Percentiles rank a stretch among this genome's conserved stretches.
These are phyloP conservation scores for Dalbergia cultrata DNA, from an alignment of 306 rosid species.

Conservation along the genomic window DNA sequence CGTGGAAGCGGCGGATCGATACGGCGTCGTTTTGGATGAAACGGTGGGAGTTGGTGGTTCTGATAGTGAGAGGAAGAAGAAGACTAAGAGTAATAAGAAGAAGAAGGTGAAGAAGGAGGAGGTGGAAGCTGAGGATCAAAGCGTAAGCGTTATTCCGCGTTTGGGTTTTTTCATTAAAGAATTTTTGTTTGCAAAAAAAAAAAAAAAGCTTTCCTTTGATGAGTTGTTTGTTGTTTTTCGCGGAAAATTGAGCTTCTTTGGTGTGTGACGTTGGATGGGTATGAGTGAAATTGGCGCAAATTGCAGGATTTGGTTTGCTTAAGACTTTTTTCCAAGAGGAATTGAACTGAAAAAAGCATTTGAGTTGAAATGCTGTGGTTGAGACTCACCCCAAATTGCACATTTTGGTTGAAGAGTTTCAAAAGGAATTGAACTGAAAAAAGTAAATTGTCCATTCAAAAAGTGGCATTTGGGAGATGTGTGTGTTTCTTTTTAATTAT, in stretches of 20 bases:
- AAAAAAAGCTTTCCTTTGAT: neutral
- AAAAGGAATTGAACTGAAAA: constrained; percentile 7
- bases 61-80: constrained; percentile 47
- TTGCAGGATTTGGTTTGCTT: neutral
- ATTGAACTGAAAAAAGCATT: constrained; percentile 12
- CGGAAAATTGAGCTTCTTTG: neutral
- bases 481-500: neutral
- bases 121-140: constrained; percentile 42
- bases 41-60: neutral
- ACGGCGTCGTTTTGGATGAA: constrained; percentile 28
- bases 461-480: neutral
- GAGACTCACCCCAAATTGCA: neutral
- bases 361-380: neutral
- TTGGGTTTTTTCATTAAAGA: neutral
- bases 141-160: constrained; percentile 47
- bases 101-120: constrained; percentile 44
- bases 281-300: neutral
- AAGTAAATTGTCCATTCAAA: neutral
- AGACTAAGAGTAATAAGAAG: constrained; percentile 38
- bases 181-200: neutral
- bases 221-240: neutral
- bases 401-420: no score
- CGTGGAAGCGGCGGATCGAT: neutral
- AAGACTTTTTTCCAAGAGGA: neutral
- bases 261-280: neutral